Conservation (phyloP, 306 rosid species). For the Sphenostylis stenocarpa region DNA sequence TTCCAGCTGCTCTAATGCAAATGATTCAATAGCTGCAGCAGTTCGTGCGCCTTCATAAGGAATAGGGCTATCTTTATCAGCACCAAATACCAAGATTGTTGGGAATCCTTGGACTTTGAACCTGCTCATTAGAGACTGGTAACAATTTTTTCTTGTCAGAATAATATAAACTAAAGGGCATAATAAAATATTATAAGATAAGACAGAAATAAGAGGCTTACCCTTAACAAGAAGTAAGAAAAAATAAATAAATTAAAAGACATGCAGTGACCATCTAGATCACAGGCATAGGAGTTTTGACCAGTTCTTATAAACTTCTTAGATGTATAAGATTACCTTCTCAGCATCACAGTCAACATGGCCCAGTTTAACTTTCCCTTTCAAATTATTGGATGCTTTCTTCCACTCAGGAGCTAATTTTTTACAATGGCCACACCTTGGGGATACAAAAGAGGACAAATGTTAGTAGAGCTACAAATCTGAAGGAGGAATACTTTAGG, state of each 20-base stretch:
- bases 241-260: background rate
- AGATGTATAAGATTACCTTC: conserved; percentile 53
- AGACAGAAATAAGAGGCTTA: background rate
- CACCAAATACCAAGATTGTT: conserved; percentile 90
- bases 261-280: background rate
- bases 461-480: conserved; percentile 14
- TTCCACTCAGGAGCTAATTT: conserved; percentile 97
- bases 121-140: conserved; percentile 96
- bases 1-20: conserved; percentile 85
- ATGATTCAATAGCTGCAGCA: conserved; percentile 84
- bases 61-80: conserved; percentile 87
- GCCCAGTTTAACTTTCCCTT: conserved; percentile 93
- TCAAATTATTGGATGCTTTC: conserved; percentile 74
- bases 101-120: conserved; percentile 97
- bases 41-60: conserved; percentile 93
- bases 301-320: background rate
- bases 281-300: background rate
- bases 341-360: conserved; percentile 98
- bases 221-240: background rate
- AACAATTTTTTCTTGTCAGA: conserved; percentile 43
- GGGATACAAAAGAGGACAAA: conserved; percentile 31
- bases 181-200: background rate
- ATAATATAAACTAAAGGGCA: conserved; percentile 6
- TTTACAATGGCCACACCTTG: conserved; percentile 99
- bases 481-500: conserved; percentile 7